Percentiles rank a stretch among this genome's conserved stretches.
phyloP scores from a whole-genome alignment of 2,329 filamentous ascomycete genomes.

The Microdochium bolleyi region DNA sequence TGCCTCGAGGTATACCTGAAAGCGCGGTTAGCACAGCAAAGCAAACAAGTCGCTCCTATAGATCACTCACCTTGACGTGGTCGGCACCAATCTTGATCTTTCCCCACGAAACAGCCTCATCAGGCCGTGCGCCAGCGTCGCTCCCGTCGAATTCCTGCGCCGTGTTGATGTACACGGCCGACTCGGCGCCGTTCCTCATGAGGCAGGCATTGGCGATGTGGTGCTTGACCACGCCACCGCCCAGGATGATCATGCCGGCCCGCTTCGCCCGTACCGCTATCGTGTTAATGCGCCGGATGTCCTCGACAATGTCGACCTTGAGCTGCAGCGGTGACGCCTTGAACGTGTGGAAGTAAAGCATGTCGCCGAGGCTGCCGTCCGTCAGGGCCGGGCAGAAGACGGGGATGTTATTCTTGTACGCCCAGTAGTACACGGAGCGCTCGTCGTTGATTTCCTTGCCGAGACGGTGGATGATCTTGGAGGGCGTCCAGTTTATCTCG shows the following conservation, averaged over 20 bases:
- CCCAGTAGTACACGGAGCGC: conserved; percentile 92
- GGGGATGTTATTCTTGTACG: conserved; percentile 91
- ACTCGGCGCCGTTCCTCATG: conserved; percentile 96
- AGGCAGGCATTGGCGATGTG: conserved; percentile 96
- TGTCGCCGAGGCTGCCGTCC: conserved; percentile 90
- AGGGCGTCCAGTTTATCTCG: conserved; percentile 84
- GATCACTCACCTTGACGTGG: conserved; percentile 68
- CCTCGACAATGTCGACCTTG: conserved; percentile 84
- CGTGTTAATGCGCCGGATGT: conserved; percentile 89
- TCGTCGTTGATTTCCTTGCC: conserved; percentile 94
- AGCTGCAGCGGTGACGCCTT: conserved; percentile 76
- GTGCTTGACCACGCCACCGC: conserved; percentile 93
- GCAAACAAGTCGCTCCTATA: neutral
- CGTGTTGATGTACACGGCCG: conserved; percentile 96
- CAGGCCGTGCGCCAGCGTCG: conserved; percentile 87
- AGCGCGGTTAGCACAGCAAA: conserved; percentile 5
- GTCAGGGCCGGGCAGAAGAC: conserved; percentile 96
- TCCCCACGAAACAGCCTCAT: conserved; percentile 97
- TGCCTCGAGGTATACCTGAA: conserved; percentile 55
- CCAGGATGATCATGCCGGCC: conserved; percentile 91
- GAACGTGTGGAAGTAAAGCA: conserved; percentile 98
- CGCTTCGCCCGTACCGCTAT: conserved; percentile 80
- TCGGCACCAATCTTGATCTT: conserved; percentile 90
- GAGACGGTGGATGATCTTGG: conserved; percentile 80
- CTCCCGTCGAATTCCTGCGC: conserved; percentile 96